Conservation (phyloP, 1,139 yeast genomes). For the Hyphopichia fennica region DNA sequence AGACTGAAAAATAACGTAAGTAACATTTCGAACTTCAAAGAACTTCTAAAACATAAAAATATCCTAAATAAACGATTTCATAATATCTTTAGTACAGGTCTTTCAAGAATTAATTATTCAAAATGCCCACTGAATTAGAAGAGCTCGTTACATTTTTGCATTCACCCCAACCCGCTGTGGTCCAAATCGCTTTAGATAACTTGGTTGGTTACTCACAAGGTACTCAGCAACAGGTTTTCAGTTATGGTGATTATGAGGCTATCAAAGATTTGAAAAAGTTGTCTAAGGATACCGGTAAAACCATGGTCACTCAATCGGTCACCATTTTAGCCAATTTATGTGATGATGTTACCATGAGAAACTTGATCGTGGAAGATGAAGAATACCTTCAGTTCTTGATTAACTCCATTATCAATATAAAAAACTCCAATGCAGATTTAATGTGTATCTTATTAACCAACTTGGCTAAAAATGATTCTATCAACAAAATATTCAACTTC, state of each 20-base stretch:
- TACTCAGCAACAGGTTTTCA: conserved; percentile 64
- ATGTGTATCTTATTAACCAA: conserved; percentile 84
- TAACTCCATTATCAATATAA: conserved; percentile 52
- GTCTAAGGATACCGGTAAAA: conserved; percentile 51
- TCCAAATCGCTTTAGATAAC: conserved; percentile 82
- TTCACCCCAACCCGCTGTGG: conserved; percentile 78
- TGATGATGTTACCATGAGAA: conserved; percentile 65
- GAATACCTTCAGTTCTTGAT: conserved; percentile 58
- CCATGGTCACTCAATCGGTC: conserved; percentile 64
- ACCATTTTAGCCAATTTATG: conserved; percentile 84
- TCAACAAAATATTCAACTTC: conserved; percentile 56
- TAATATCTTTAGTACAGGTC: background rate
- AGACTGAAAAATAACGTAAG: background rate
- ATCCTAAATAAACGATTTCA: background rate
- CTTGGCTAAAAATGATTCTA: conserved; percentile 73
- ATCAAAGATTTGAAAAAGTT: conserved; percentile 69
- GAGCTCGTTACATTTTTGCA: conserved; percentile 81
- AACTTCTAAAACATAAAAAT: background rate
- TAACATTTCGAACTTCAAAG: background rate
- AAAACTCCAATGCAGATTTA: conserved; percentile 72
- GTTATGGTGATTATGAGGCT: conserved; percentile 68
- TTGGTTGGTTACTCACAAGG: conserved; percentile 81
- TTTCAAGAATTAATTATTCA: background rate
- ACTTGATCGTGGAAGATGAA: conserved; percentile 63
- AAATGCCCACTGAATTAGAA: conserved; percentile 62